A percentile compares a stretch with the other conserved stretches of the same genome.
Conservation (phyloP, 352 stramenopile genomes). For the Phytophthora uliginosa region DNA sequence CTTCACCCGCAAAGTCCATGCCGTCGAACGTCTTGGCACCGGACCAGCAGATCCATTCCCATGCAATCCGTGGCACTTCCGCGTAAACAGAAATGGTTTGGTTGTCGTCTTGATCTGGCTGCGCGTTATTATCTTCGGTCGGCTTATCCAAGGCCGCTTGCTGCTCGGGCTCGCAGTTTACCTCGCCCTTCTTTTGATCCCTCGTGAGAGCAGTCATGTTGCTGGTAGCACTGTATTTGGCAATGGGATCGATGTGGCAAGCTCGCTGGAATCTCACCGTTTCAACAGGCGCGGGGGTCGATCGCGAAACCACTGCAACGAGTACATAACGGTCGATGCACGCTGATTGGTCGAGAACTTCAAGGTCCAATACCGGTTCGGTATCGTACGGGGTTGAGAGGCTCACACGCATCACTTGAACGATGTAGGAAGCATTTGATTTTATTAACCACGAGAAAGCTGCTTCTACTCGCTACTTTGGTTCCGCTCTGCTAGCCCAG, state of each 20-base stretch:
- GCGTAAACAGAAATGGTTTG: slow-evolving; percentile 10
- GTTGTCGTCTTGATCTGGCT: not conserved
- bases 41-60: slow-evolving; percentile 76
- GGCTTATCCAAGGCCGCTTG: not conserved
- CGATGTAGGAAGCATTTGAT: slow-evolving; percentile 17
- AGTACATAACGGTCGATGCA: not conserved
- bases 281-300: not conserved
- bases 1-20: slow-evolving; percentile 85
- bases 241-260: not conserved
- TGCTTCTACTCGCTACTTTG: slow-evolving; percentile 31
- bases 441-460: slow-evolving; percentile 30
- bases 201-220: slow-evolving; percentile 11
- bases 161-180: not conserved
- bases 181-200: not conserved
- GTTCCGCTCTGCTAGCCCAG: slow-evolving; percentile 24
- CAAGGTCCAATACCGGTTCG: not conserved
- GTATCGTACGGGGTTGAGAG: too few species aligned
- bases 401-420: not conserved
- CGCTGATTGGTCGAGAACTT: not conserved
- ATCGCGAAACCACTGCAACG: slow-evolving; percentile 13
- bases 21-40: slow-evolving; percentile 72
- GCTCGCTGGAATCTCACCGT: not conserved
- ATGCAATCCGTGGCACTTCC: slow-evolving; percentile 42
- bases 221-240: not conserved
- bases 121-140: slow-evolving; percentile 15